Evolutionary conservation across 306 rosid genomes (phyloP), one percentile per base, ranked within the genome.

Genomic region (Dryas octopetala): DNA sequence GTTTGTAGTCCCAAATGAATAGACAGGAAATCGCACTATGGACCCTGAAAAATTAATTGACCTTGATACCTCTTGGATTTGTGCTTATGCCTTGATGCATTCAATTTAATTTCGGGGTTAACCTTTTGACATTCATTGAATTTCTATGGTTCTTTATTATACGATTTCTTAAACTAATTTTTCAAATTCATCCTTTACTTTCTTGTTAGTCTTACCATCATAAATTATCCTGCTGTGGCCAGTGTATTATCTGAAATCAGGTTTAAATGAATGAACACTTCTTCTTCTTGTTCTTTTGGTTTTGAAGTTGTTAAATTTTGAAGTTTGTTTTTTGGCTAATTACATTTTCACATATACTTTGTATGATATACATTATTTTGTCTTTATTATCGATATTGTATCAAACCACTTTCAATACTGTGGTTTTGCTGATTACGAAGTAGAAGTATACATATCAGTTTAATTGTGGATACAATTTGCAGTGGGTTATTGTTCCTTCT

Each of bases 401-500:
- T 64, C 68, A 62, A 6, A 4, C 49, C 50, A 28, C 74, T 38
- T 41, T 51, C 32, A 26, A 38, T 52, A n/a, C 54, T 9, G 10
- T 58, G 46, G 52, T 59, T 58, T 72, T 72, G 23, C 19, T 23
- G 55, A n/a, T 11, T 66, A 19, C 10, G 44, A 11, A 14, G 47
- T 69, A 40, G 7, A n/a, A 55, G 28, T 38, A 17, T 32, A 45
- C 76, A 23, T 17, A 38, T n/a, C 57, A 19, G 28, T 72, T 72
- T 2, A 8, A 5, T 44, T 43, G 32, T 26, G 69, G 55, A 23
- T 48, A n/a, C 26, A 16, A 64, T 62, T 68, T 72, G 80, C 76
- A 90, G 96, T 88, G 87, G 92, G 88, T 76, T 91, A 89, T 79
- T 87, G 91, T 74, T 87, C 93, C 10, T 90, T 81, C 54, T 90